phyloP scores from a whole-genome alignment of 306 rosid genomes.

The Delonix regia region DNA sequence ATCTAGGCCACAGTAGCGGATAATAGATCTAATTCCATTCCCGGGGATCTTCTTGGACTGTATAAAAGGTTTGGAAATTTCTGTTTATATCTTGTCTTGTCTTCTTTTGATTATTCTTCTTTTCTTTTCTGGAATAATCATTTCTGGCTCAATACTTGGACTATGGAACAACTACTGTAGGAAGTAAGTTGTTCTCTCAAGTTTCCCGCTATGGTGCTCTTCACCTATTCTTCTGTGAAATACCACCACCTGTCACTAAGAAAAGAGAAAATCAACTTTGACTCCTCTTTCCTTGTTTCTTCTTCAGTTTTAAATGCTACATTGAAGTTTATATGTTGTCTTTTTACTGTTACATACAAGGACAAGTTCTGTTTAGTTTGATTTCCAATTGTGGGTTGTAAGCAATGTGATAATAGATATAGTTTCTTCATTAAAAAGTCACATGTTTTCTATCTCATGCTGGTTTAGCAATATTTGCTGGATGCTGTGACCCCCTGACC shows the following conservation, averaged over 20 bases:
- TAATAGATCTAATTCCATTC: conserved; percentile 47
- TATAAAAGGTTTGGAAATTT: conserved; percentile 63
- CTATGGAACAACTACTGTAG: not conserved
- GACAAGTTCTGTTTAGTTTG: not conserved
- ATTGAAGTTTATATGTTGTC: conserved; percentile 7
- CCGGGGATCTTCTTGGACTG: conserved; percentile 68
- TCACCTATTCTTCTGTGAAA: conserved; percentile 16
- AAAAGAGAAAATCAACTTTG: not conserved
- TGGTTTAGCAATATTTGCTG: not conserved
- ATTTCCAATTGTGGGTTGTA: not conserved
- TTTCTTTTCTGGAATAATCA: conserved; percentile 9
- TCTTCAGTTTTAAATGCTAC: conserved; percentile 18
- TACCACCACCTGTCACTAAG: not conserved
- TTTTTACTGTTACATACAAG: not conserved
- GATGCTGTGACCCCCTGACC: not conserved
- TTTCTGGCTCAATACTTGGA: conserved; percentile 25
- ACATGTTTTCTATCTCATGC: not conserved
- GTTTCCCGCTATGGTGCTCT: conserved; percentile 17
- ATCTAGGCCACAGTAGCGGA: conserved; percentile 48
- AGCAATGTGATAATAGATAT: conserved; percentile 24
- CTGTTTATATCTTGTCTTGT: conserved; percentile 16
- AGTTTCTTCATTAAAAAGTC: not conserved
- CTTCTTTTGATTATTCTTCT: conserved; percentile 3
- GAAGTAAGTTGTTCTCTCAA: conserved; percentile 17
- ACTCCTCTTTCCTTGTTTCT: not conserved